These are phyloP conservation scores for Penicillium mononematosum DNA, from an alignment of 495 filamentous ascomycete species.

Conservation along the genomic window DNA sequence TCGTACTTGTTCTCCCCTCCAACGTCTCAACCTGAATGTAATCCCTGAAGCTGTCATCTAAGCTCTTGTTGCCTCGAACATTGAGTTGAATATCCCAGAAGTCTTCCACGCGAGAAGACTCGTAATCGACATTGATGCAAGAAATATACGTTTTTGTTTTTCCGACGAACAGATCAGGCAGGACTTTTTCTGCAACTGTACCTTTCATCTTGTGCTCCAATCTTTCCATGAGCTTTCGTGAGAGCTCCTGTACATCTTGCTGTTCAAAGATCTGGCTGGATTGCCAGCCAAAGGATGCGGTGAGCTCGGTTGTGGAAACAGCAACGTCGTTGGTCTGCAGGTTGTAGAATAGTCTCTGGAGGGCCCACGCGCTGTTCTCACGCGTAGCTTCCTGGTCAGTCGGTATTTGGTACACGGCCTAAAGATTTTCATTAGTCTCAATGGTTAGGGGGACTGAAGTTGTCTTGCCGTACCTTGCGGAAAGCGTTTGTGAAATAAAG, in stretches of 20 bases:
- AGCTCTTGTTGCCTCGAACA: slow-evolving; percentile 85
- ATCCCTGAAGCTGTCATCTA: slow-evolving; percentile 93
- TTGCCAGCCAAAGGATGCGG: slow-evolving; percentile 96
- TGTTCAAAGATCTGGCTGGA: slow-evolving; percentile 97
- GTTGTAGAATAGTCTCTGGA: slow-evolving; percentile 92
- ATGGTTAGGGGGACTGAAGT: slow-evolving; percentile 11
- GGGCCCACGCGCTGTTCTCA: slow-evolving; percentile 85
- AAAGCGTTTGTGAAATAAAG: slow-evolving; percentile 97
- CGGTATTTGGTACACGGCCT: slow-evolving; percentile 96
- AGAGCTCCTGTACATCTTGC: slow-evolving; percentile 97
- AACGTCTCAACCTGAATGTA: slow-evolving; percentile 95
- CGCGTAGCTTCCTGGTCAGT: slow-evolving; percentile 78
- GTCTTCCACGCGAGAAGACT: slow-evolving; percentile 90
- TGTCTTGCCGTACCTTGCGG: slow-evolving; percentile 66
- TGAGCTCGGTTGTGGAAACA: slow-evolving; percentile 89
- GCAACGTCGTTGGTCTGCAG: slow-evolving; percentile 79
- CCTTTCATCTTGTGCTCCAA: slow-evolving; percentile 98
- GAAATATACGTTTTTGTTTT: slow-evolving; percentile 98
- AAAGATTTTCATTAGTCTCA: slow-evolving; percentile 3
- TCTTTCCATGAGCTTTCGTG: slow-evolving; percentile 92
- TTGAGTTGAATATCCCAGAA: slow-evolving; percentile 99
- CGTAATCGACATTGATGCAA: slow-evolving; percentile 97
- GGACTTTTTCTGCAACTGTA: slow-evolving; percentile 86
- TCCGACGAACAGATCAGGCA: slow-evolving; percentile 88
- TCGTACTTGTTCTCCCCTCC: slow-evolving; percentile 98